Conservation (phyloP, 306 rosid genomes). For the Parietaria judaica region DNA sequence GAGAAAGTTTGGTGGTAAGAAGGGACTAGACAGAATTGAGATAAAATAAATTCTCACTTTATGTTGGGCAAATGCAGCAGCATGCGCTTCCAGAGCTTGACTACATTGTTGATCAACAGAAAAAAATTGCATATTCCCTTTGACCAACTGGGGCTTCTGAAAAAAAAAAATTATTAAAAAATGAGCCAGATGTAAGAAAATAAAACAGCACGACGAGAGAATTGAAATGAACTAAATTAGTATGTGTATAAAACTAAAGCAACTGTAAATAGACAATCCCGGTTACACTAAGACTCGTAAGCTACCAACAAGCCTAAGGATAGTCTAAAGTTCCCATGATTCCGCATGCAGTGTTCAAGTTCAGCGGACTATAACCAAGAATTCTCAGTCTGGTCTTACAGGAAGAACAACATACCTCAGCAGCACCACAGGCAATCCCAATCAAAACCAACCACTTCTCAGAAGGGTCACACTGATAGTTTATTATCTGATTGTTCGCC, state of each 20-base stretch:
- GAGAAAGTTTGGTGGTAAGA: neutral
- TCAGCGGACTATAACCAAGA: neutral
- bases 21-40: neutral
- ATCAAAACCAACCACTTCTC: constrained; percentile 99
- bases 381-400: constrained; percentile 1
- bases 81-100: constrained; percentile 99
- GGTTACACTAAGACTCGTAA: neutral
- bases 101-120: constrained; percentile 97
- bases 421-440: constrained; percentile 97
- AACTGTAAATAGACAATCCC: neutral
- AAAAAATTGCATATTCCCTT: constrained; percentile 97
- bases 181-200: constrained; percentile 1
- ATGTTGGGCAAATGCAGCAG: constrained; percentile 92
- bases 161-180: constrained; percentile 8
- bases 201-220: too few relatives aligned
- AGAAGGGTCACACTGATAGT: constrained; percentile 92
- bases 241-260: neutral
- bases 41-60: constrained; percentile 41
- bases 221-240: neutral
- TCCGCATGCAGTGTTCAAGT: neutral
- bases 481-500: constrained; percentile 90
- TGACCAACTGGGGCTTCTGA: constrained; percentile 94
- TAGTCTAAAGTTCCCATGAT: neutral
- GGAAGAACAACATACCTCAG: constrained; percentile 64
- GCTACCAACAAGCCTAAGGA: neutral